These are phyloP conservation scores for Pistacia atlantica DNA, from an alignment of 345 rosid species.

Conservation along the genomic window DNA sequence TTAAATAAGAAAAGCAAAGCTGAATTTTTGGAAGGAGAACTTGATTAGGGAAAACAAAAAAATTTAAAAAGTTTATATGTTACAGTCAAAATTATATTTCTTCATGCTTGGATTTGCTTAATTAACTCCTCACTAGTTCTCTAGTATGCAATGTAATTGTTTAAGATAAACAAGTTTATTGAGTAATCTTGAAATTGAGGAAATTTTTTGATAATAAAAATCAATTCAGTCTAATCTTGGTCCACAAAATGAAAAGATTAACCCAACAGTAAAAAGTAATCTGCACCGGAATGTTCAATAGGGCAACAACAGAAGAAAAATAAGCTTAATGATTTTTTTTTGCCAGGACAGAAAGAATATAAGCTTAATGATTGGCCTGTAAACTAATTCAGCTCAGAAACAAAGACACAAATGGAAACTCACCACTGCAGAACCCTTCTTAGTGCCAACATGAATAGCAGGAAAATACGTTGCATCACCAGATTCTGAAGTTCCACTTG, in stretches of 20 bases:
- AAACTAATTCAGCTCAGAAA: conserved; percentile 11
- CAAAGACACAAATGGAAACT: conserved; percentile 24
- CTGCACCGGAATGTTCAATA: background rate
- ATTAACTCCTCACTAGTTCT: background rate
- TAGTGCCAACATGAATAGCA: conserved; percentile 67
- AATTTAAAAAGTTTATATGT: background rate
- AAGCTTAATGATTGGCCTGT: background rate
- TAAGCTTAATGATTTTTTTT: background rate
- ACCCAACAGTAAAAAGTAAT: background rate
- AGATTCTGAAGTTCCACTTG: conserved; percentile 58
- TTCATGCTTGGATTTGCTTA: background rate
- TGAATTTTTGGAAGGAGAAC: background rate
- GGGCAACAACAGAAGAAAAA: background rate
- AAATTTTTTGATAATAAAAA: background rate
- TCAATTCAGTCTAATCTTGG: background rate
- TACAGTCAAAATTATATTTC: background rate
- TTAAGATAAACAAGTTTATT: background rate
- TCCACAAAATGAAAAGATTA: background rate
- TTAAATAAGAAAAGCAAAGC: background rate
- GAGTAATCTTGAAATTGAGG: background rate
- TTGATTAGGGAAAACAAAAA: background rate
- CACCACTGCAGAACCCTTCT: conserved; percentile 77
- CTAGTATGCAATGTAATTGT: background rate
- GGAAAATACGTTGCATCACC: conserved; percentile 92
- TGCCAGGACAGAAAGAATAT: too few species aligned